Percentiles rank a stretch among this genome's conserved stretches.
These are phyloP conservation scores for Nasturtium officinale DNA, from an alignment of 345 rosid genomes.

Conservation along the genomic window DNA sequence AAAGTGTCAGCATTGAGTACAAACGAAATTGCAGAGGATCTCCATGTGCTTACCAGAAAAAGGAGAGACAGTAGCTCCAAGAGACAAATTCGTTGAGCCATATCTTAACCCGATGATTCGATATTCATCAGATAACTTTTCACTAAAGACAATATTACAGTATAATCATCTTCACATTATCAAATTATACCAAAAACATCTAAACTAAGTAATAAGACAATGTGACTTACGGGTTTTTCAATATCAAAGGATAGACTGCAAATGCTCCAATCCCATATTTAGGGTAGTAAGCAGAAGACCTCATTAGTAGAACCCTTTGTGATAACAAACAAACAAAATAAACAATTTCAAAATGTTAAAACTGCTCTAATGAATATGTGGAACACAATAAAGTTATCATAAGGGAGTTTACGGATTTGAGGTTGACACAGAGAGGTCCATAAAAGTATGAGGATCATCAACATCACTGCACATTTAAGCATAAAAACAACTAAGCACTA, in stretches of 20 bases:
- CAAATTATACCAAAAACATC: neutral
- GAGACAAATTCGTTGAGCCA: slow-evolving; percentile 68
- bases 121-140: slow-evolving; percentile 54
- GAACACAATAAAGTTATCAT: no score
- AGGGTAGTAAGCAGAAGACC: slow-evolving; percentile 75
- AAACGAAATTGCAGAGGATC: neutral
- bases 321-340: slow-evolving; percentile 35
- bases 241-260: slow-evolving; percentile 65
- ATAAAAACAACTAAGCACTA: neutral
- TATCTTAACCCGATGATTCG: slow-evolving; percentile 88
- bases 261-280: slow-evolving; percentile 82
- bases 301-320: slow-evolving; percentile 61
- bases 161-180: neutral
- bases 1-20: neutral
- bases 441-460: slow-evolving; percentile 88
- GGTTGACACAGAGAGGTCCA: slow-evolving; percentile 81
- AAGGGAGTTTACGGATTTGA: slow-evolving; percentile 66
- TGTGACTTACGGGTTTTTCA: slow-evolving; percentile 53
- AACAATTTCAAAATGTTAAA: slow-evolving; percentile 1
- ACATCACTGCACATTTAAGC: slow-evolving; percentile 58
- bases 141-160: slow-evolving; percentile 42
- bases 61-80: slow-evolving; percentile 70
- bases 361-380: neutral
- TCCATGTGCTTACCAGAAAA: slow-evolving; percentile 49
- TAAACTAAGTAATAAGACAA: neutral